Base-by-base conservation (phyloP, 768 basidiomycete genomes). In the Baorangia bicolor region DNA sequence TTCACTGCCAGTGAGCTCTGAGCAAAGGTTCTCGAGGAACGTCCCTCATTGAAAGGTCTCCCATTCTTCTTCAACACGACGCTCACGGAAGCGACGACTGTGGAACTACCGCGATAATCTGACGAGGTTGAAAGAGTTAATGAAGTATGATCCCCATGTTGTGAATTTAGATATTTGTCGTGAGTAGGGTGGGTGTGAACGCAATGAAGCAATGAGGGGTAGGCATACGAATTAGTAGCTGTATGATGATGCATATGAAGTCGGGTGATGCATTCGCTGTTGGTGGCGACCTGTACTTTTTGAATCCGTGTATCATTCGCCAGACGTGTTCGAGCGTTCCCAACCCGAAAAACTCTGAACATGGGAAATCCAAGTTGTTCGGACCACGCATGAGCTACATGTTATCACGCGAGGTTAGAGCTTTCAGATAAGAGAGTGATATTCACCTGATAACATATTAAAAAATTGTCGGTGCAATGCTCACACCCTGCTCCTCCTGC, bases 401-500 rank as follows among this genome's bases (percentile, higher is more conserved):
- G 11, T 25, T 25, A 23, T 23, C 21, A 16, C 41, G 14, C 41
- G 12, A 34, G 12, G 40, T 34, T 33, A 2, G 18, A n/a, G 11
- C 41, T 28, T 35, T 5, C 13, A 23, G 6, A 38, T 9, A 12
- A 39, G 28, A 23, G 10, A 8, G 37, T 41, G 33, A 18, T 40
- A 50, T 45, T 23, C 18, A 41, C 35, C 20, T 51, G 37, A 34
- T 34, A 33, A 46, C 18, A 44, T 37, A 47, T 27, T 3, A 33
- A 28, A 20, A 21, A 13, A 13, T 16, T 7, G 28, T 37, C 27
- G 9, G 13, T 27, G 4, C 16, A 20, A 31, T 40, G 14, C 20
- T 64, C 39, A 64, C 12, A 12, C 34, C 33, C 43, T 49, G 51
- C 48, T 57, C 53, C 61, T 61, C 53, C 63, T n/a, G n/a, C n/a